Conservation (phyloP, 805 yeast species). For the Ascoidea tarda region DNA sequence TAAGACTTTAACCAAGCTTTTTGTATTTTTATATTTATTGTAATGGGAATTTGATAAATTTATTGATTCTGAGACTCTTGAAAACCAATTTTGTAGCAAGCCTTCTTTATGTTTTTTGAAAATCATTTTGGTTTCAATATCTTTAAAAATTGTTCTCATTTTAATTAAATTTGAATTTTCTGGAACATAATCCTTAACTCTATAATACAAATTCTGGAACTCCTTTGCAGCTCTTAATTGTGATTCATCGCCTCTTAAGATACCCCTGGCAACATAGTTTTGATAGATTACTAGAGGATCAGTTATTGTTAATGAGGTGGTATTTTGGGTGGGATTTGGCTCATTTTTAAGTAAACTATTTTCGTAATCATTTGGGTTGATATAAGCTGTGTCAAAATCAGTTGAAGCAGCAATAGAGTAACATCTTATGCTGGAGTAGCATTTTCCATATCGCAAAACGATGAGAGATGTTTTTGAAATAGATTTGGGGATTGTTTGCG, state of each 20-base stretch:
- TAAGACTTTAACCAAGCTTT: constrained; percentile 28
- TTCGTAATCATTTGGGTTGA: no score
- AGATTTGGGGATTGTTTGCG: no score
- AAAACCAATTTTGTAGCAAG: neutral
- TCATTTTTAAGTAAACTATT: no score
- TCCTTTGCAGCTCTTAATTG: constrained; percentile 51
- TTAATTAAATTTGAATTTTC: constrained; percentile 11
- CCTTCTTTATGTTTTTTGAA: neutral
- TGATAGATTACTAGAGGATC: constrained; percentile 51
- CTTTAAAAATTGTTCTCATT: constrained; percentile 16
- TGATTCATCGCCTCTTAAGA: constrained; percentile 37
- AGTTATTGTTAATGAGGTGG: constrained; percentile 27
- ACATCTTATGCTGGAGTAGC: no score
- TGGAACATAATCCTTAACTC: constrained; percentile 47
- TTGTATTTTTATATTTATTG: constrained; percentile 6
- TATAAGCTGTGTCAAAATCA: no score
- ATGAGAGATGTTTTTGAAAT: no score
- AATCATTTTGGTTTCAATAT: constrained; percentile 15
- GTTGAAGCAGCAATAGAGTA: no score
- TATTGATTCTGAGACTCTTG: constrained; percentile 7
- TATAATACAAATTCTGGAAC: constrained; percentile 42
- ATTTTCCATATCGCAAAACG: no score
- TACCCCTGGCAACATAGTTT: constrained; percentile 34
- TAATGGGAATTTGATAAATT: constrained; percentile 1
- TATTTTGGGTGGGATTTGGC: no score